phyloP scores from a whole-genome alignment of 257 asterid genomes.

The Thymus quinquecostatus region DNA sequence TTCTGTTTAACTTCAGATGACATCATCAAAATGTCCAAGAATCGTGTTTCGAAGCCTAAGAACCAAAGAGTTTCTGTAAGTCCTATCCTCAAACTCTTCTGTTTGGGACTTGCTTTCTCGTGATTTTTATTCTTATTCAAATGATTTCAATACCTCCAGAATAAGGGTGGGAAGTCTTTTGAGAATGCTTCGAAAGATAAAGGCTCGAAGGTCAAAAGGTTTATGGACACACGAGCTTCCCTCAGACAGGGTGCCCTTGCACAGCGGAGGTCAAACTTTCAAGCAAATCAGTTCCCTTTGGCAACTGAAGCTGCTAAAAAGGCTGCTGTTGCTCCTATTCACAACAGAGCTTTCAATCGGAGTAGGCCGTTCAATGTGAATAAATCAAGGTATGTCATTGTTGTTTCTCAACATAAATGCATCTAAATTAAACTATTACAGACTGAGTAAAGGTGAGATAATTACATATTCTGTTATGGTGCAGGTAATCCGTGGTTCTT shows the following conservation, averaged over 20 bases:
- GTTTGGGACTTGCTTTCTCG: neutral
- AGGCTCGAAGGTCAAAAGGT: conserved; percentile 46
- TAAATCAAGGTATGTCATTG: conserved; percentile 49
- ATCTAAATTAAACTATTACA: neutral
- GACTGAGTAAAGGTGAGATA: neutral
- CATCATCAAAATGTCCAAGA: conserved; percentile 79
- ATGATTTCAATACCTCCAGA: conserved; percentile 41
- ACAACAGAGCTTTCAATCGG: conserved; percentile 46
- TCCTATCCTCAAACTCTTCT: conserved; percentile 3
- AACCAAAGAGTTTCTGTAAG: conserved; percentile 70
- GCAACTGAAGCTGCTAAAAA: conserved; percentile 67
- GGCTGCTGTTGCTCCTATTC: conserved; percentile 60
- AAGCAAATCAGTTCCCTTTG: conserved; percentile 68
- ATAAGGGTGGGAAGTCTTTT: conserved; percentile 46
- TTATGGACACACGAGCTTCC: conserved; percentile 62
- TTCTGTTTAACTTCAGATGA: conserved; percentile 59
- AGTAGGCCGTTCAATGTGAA: conserved; percentile 45
- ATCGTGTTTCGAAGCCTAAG: conserved; percentile 47
- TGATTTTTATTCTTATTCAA: neutral
- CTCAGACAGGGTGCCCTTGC: conserved; percentile 80
- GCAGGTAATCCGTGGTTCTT: conserved; percentile 61
- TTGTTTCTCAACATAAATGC: neutral
- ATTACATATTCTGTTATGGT: conserved; percentile 23
- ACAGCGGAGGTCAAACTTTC: conserved; percentile 61
- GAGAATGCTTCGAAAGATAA: conserved; percentile 51